These are phyloP conservation scores for Yamadazyma takamatsuzukensis DNA, from an alignment of 805 yeast species.

Conservation along the genomic window DNA sequence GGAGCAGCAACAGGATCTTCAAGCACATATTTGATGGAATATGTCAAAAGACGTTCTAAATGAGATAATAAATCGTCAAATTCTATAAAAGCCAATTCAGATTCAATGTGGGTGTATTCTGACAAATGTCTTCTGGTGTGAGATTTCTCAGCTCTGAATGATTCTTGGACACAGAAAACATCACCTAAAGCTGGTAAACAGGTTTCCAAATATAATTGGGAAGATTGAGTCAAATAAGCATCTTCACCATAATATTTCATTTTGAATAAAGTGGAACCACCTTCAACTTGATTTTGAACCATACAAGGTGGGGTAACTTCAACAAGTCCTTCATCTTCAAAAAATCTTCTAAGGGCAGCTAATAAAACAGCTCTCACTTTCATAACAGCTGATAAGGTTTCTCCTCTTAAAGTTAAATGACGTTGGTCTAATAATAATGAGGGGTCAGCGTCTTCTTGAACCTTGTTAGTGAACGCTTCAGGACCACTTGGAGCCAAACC, in stretches of 20 bases:
- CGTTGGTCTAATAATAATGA: constrained; percentile 90
- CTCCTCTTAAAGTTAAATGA: constrained; percentile 95
- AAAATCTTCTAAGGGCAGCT: constrained; percentile 71
- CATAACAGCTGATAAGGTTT: constrained; percentile 86
- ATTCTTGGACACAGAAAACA: constrained; percentile 95
- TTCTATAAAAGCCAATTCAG: constrained; percentile 81
- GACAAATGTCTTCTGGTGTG: constrained; percentile 97
- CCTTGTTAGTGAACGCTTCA: constrained; percentile 90
- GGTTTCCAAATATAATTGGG: constrained; percentile 95
- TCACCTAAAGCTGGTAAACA: constrained; percentile 95
- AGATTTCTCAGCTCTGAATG: constrained; percentile 98
- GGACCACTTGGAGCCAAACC: constrained; percentile 97
- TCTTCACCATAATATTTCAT: constrained; percentile 95
- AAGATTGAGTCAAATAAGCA: constrained; percentile 93
- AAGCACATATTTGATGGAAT: constrained; percentile 67
- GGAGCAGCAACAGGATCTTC: constrained; percentile 94
- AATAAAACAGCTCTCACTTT: constrained; percentile 86
- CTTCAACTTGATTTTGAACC: constrained; percentile 99
- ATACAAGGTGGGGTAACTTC: constrained; percentile 99
- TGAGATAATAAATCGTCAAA: constrained; percentile 86
- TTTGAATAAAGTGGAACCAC: constrained; percentile 94
- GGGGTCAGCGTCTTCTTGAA: constrained; percentile 92
- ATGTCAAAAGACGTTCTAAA: constrained; percentile 74
- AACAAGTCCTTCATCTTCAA: constrained; percentile 63
- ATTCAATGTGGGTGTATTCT: constrained; percentile 96